A percentile compares a stretch with the other conserved stretches of the same genome.
Evolutionary conservation across 192 early-diverging fungal species (phyloP).

Genomic region (Linnemannia exigua): DNA sequence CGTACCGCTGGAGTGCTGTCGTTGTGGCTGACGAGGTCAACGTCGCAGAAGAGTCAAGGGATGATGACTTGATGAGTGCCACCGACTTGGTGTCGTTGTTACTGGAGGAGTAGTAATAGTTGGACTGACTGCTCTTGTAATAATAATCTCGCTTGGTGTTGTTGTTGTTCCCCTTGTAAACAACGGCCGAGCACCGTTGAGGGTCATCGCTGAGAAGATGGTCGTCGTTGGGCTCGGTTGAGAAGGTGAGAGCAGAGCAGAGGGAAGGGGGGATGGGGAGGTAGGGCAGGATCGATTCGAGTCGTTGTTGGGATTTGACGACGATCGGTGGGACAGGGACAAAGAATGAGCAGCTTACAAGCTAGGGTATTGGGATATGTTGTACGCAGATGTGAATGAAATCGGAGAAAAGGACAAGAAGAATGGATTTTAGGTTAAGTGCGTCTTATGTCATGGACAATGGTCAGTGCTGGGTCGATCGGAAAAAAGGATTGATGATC

Average conservation of each 20-base stretch:
- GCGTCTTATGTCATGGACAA: background rate
- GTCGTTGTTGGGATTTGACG: constrained; percentile 31
- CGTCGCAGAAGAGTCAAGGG: background rate
- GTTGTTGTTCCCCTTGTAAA: background rate
- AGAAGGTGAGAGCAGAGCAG: constrained; percentile 6
- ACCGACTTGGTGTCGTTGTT: background rate
- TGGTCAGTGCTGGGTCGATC: background rate
- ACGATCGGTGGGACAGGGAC: constrained; percentile 19
- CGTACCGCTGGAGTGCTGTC: background rate
- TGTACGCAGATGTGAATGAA: background rate
- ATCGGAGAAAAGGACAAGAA: background rate
- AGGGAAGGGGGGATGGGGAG: constrained; percentile 13
- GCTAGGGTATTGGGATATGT: background rate
- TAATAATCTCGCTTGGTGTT: background rate
- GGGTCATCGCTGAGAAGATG: background rate
- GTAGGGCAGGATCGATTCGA: constrained; percentile 31
- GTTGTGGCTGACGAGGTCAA: background rate
- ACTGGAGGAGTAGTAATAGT: background rate
- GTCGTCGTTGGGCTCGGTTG: background rate
- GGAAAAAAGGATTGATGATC: background rate
- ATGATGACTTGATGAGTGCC: background rate
- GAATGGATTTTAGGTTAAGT: background rate
- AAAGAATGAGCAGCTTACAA: constrained; percentile 22
- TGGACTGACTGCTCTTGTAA: background rate
- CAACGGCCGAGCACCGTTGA: background rate